These are phyloP conservation scores for Aspergillus quadrilineatus DNA, from an alignment of 2,329 filamentous ascomycete species.

Conservation along the genomic window DNA sequence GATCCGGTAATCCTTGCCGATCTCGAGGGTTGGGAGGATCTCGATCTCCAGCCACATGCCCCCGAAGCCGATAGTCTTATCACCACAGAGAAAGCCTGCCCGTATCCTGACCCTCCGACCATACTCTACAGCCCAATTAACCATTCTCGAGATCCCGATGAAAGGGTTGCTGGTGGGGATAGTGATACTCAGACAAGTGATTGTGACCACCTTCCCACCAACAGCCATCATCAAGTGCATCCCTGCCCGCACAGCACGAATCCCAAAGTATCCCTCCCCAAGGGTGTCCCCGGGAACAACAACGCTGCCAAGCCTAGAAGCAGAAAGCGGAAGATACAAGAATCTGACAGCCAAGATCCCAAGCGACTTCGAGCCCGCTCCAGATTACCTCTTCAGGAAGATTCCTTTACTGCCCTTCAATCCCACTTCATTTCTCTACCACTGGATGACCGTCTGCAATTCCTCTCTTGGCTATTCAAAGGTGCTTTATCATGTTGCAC, in stretches of 20 bases:
- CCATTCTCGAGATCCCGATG: conserved; percentile 4
- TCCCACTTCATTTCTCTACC: conserved; percentile 14
- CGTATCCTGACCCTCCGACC: conserved; percentile 14
- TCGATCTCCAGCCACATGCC: conserved; percentile 2
- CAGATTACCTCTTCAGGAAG: neutral
- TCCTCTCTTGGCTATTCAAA: conserved; percentile 9
- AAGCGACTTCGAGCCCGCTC: conserved; percentile 8
- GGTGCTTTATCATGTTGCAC: conserved; percentile 1
- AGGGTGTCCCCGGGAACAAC: neutral
- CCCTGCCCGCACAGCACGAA: neutral
- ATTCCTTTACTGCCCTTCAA: conserved; percentile 9
- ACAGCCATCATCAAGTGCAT: conserved; percentile 6
- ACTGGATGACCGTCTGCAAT: conserved; percentile 9
- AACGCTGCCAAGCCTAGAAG: neutral
- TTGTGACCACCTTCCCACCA: neutral
- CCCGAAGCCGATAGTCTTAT: conserved; percentile 7
- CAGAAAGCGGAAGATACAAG: conserved; percentile 7
- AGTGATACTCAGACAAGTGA: conserved; percentile 4
- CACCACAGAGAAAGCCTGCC: conserved; percentile 7
- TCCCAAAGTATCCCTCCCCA: neutral
- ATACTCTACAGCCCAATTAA: conserved; percentile 1
- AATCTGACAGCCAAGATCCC: neutral
- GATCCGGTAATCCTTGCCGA: no score
- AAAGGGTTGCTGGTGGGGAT: conserved; percentile 1
- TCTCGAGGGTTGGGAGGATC: neutral